Base-by-base conservation (phyloP, 352 stramenopile genomes). In the Phytophthora lateralis region DNA sequence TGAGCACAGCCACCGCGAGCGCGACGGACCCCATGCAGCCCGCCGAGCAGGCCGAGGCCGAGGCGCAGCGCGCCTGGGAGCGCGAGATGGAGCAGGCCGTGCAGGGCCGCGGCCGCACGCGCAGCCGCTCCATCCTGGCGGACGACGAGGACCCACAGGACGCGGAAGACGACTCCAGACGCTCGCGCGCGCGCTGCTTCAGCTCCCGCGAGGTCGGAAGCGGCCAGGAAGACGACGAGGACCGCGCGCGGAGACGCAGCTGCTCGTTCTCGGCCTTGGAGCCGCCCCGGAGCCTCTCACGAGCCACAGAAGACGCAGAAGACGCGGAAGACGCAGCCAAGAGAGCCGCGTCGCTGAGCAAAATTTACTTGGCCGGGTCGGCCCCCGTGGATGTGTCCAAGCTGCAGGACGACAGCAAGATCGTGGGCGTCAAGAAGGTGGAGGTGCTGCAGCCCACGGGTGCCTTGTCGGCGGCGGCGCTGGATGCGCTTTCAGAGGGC, bases 321-420 rank as follows among this genome's bases (percentile, higher is more conserved):
- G 35, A 42, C 35, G 35, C 89, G 24, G 35, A 42, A 42, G 35
- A 42, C 35, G 35, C 89, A 20, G 81, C 83, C 10, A 85, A 89
- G 39, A 71, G 85, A 12, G 86, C 86, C 0, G 78, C 86, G 1
- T 91, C 81, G 35, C 63, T 93, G 6, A 93, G 84, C 34, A 93
- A 93, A 66, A 91, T 95, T 34, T 95, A 95, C 58, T 44, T 95
- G 41, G 86, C 87, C 4, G 86, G 86, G 0, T 95, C 86, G 4
- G 81, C 81, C 9, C 86, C 86, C 4, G 86, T 95, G 14, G 86
- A 95, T 42, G 80, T 93, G 18, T 90, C 80, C 2, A 89, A 90
- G 43, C 55, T 93, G 17, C 84, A 91, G 56, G 78, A 92, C 54
- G 71, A 87, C 32, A 90, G 80, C 55, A 90, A 93, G 49, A 85